These are phyloP conservation scores for Bidens hawaiensis DNA, from an alignment of 140 eudicot species.

Conservation along the genomic window DNA sequence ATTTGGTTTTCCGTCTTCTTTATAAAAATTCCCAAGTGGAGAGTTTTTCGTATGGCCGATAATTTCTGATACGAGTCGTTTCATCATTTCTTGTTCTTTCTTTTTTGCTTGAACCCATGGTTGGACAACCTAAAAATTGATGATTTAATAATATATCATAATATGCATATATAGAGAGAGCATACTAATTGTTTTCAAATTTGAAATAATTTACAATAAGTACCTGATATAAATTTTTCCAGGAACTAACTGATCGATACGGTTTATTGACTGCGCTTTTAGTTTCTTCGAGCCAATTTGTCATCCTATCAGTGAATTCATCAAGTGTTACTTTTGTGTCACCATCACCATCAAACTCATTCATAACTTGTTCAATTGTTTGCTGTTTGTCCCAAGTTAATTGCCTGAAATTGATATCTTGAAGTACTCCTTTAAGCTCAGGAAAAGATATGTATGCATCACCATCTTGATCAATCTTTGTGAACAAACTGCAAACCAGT, in stretches of 20 bases:
- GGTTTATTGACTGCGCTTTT: conserved; percentile 51
- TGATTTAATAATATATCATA: background rate
- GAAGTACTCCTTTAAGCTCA: conserved; percentile 54
- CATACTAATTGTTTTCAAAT: background rate
- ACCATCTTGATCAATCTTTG: conserved; percentile 53
- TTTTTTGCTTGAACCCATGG: conserved; percentile 64
- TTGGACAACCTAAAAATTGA: conserved; percentile 42
- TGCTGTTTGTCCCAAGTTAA: conserved; percentile 44
- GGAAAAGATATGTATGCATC: conserved; percentile 50
- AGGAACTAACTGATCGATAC: conserved; percentile 50
- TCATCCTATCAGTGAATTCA: conserved; percentile 56
- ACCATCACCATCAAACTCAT: conserved; percentile 53
- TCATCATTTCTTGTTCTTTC: conserved; percentile 54
- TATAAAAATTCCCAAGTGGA: conserved; percentile 42
- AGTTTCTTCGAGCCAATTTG: conserved; percentile 67
- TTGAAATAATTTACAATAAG: background rate
- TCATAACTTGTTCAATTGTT: conserved; percentile 46
- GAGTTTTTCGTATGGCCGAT: conserved; percentile 33
- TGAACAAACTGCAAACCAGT: conserved; percentile 46
- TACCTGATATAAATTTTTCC: conserved; percentile 65
- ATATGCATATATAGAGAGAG: background rate
- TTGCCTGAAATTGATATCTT: conserved; percentile 43
- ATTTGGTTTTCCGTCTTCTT: conserved; percentile 58
- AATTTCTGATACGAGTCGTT: conserved; percentile 46
- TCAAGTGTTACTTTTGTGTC: conserved; percentile 56